A percentile compares a stretch with the other conserved stretches of the same genome.
These are phyloP conservation scores for Ilyonectria sp. DNA, from an alignment of 2,329 filamentous ascomycete genomes.

Conservation along the genomic window DNA sequence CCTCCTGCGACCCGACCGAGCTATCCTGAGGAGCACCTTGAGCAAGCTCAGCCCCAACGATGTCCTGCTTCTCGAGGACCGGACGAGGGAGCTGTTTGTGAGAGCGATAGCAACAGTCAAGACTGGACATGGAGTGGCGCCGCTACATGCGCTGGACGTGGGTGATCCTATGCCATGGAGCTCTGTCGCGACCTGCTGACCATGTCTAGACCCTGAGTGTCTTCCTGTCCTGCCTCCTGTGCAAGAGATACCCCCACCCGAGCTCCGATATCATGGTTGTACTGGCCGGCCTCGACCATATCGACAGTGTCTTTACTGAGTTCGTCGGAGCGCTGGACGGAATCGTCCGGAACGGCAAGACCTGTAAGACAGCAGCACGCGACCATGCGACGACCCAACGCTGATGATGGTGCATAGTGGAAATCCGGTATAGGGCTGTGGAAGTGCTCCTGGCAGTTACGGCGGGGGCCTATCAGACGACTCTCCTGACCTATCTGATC, in stretches of 20 bases:
- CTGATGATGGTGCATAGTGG: slow-evolving; percentile 67
- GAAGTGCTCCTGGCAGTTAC: slow-evolving; percentile 86
- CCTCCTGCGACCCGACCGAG: slow-evolving; percentile 84
- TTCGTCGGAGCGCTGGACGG: slow-evolving; percentile 87
- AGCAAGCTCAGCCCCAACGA: slow-evolving; percentile 80
- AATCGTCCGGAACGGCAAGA: slow-evolving; percentile 84
- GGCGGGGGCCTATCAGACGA: slow-evolving; percentile 96
- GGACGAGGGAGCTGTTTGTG: slow-evolving; percentile 84
- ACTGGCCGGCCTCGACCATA: slow-evolving; percentile 88
- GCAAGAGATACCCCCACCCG: slow-evolving; percentile 94
- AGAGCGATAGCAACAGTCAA: slow-evolving; percentile 80
- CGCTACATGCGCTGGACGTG: slow-evolving; percentile 90
- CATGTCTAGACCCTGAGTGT: slow-evolving; percentile 83
- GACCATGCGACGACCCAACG: not conserved
- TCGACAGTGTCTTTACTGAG: slow-evolving; percentile 89
- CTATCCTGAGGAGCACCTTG: slow-evolving; percentile 77
- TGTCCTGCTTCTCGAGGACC: slow-evolving; percentile 82
- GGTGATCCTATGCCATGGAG: slow-evolving; percentile 51
- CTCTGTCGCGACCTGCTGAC: slow-evolving; percentile 53
- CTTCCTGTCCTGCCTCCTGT: slow-evolving; percentile 86
- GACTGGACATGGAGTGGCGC: slow-evolving; percentile 70
- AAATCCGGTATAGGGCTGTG: slow-evolving; percentile 84
- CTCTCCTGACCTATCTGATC: slow-evolving; percentile 93
- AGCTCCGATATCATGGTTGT: slow-evolving; percentile 95
- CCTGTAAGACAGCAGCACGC: slow-evolving; percentile 65